Percentiles rank a stretch among this genome's conserved stretches.
Evolutionary conservation across 768 basidiomycete species (phyloP).

Genomic region (Trametes sanguinea): DNA sequence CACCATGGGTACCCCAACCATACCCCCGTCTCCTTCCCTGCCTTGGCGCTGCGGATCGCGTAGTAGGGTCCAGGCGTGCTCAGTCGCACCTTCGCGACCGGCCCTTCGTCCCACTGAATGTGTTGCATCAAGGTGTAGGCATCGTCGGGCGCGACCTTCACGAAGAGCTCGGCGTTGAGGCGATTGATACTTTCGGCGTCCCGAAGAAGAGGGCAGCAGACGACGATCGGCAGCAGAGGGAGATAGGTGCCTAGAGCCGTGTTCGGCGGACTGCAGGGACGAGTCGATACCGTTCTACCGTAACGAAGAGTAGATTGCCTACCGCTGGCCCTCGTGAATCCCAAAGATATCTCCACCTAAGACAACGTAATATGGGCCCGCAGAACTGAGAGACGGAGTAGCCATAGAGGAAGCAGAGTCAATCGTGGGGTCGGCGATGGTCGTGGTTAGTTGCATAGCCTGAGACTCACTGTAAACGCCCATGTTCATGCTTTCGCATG

Average conservation of each 20-base stretch:
- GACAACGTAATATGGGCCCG: neutral
- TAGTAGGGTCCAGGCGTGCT: neutral
- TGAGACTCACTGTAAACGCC: no score
- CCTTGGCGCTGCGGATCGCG: neutral
- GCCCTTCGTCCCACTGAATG: neutral
- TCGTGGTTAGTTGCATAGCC: no score
- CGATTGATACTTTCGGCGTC: neutral
- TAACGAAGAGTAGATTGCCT: no score
- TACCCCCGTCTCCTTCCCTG: neutral
- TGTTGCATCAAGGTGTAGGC: neutral
- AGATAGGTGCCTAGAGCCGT: neutral
- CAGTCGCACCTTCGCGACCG: neutral
- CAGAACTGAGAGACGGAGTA: neutral
- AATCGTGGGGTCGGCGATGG: neutral
- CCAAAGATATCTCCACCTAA: neutral
- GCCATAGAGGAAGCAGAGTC: neutral
- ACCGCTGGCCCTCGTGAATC: neutral
- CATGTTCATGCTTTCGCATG: no score
- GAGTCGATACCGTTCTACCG: no score
- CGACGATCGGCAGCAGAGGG: neutral
- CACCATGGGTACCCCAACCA: neutral
- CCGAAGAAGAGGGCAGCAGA: neutral
- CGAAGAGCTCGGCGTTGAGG: neutral
- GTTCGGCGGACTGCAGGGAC: no score
- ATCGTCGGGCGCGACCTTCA: neutral